Percentiles rank a stretch among this genome's conserved stretches.
Evolutionary conservation across 1,284 basidiomycete species (phyloP).

Genomic region (Inonotus obliquus): DNA sequence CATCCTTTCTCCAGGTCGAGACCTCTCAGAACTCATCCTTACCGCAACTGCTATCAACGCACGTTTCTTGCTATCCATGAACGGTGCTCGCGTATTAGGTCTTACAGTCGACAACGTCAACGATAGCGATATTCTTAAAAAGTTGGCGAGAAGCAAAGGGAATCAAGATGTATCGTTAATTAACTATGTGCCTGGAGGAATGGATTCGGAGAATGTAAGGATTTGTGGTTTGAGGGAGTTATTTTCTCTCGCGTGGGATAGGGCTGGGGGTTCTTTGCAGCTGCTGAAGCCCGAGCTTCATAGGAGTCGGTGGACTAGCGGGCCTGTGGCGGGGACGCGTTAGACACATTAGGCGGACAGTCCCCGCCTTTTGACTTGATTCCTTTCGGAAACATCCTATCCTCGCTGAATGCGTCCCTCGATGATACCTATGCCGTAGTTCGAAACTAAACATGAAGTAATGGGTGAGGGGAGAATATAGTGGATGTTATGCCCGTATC

Average conservation of each 20-base stretch:
- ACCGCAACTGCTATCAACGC: slow-evolving; percentile 3
- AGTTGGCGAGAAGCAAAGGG: not conserved
- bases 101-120: not conserved
- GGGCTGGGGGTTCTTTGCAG: not conserved
- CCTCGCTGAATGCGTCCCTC: no score
- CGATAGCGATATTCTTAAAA: not conserved
- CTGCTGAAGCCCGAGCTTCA: not conserved
- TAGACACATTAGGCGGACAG: not conserved
- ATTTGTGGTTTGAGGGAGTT: not conserved
- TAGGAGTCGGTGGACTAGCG: slow-evolving; percentile 5
- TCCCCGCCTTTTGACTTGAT: not conserved
- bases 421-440: no score
- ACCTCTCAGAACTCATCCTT: slow-evolving; percentile 13
- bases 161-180: not conserved
- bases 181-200: not conserved
- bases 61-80: slow-evolving; percentile 9
- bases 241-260: slow-evolving; percentile 3
- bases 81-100: slow-evolving; percentile 3
- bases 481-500: no score
- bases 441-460: no score
- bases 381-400: not conserved
- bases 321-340: not conserved
- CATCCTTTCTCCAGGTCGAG: slow-evolving; percentile 8
- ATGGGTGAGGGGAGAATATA: no score
- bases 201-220: not conserved